phyloP scores from a whole-genome alignment of 2,329 filamentous ascomycete genomes.

The Botrytis cinerea region DNA sequence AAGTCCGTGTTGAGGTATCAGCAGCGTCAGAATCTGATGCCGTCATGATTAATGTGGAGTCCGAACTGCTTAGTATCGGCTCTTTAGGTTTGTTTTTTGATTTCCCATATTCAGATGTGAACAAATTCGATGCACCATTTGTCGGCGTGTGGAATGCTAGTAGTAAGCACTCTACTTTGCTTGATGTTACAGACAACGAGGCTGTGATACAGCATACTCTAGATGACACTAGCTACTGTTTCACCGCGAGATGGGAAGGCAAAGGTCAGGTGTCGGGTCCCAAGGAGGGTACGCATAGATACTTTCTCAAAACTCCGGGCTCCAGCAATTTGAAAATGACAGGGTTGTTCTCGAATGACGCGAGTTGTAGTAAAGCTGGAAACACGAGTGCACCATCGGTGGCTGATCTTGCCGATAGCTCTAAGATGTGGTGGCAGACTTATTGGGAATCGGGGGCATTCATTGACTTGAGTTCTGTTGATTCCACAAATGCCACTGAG shows the following conservation, averaged over 20 bases:
- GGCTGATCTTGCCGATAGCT: constrained; percentile 19
- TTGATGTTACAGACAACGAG: constrained; percentile 26
- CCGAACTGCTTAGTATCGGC: constrained; percentile 41
- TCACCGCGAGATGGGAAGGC: constrained; percentile 34
- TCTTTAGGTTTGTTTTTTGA: constrained; percentile 46
- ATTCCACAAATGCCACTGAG: constrained; percentile 45
- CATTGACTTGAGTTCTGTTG: constrained; percentile 45
- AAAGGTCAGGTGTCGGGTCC: constrained; percentile 29
- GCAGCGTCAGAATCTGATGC: constrained; percentile 46
- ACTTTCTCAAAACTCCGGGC: constrained; percentile 27
- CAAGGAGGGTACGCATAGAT: constrained; percentile 30
- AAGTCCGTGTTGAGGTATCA: constrained; percentile 44
- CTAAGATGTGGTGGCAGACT: constrained; percentile 30
- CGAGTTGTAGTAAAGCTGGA: neutral
- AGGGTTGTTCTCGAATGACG: neutral
- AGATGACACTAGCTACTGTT: constrained; percentile 45
- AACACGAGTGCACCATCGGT: neutral
- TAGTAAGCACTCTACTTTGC: constrained; percentile 44
- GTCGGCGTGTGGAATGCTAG: constrained; percentile 47
- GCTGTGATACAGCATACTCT: constrained; percentile 45
- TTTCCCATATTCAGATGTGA: constrained; percentile 47
- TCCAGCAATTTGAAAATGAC: constrained; percentile 9
- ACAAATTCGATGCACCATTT: constrained; percentile 49
- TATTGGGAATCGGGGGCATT: constrained; percentile 47
- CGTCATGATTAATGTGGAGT: constrained; percentile 44